Base-by-base conservation (phyloP, 176 grass and related monocot genomes). In the Aegilops speltoides region DNA sequence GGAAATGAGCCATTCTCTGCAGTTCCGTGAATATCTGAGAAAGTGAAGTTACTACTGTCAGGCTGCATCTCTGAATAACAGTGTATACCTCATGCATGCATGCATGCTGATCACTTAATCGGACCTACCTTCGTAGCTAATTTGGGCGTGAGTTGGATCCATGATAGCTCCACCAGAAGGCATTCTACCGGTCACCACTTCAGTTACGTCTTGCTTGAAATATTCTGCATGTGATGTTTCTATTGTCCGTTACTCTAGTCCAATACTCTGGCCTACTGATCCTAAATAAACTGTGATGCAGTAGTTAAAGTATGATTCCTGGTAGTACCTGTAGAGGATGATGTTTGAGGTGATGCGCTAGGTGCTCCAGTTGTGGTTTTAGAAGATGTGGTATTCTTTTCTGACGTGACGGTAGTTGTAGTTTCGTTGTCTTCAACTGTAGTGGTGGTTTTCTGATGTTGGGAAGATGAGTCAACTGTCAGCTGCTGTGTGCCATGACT, bases 201-300 rank as follows among this genome's bases (percentile, higher is more conserved):
- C 33, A 2, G 8, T 8, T 75, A 2, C 17, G 22, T 29, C 60
- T 19, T 14, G 6, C 40, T 5, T 76, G 48, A 9, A 57, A 14
- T 16, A 75, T 28, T 84, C 85, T 76, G 89, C 29, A 79, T 52
- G 79, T 13, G 17, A 61, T 48, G 19, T 54, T 81, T 79, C 25
- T 72, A 71, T 4, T 32, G 43, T 79, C 25, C 2, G 69, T 89
- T 86, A 82, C 78, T 82, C 26, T 37, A 69, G 31, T 61, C 54
- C 36, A 77, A 36, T 15, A 73, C 40, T 19, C 0, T 31, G 24
- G 25, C 36, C 65, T 29, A 73, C 32, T 43, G 29, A n/a, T 75
- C 19, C 41, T 41, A 17, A 54, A 17, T 25, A 57, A 56, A 84
- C 5, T 73, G 3, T 17, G 43, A 54, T 52, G 29, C 8, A 40